Conservation (phyloP, 768 basidiomycete genomes). For the Suillus bovinus region DNA sequence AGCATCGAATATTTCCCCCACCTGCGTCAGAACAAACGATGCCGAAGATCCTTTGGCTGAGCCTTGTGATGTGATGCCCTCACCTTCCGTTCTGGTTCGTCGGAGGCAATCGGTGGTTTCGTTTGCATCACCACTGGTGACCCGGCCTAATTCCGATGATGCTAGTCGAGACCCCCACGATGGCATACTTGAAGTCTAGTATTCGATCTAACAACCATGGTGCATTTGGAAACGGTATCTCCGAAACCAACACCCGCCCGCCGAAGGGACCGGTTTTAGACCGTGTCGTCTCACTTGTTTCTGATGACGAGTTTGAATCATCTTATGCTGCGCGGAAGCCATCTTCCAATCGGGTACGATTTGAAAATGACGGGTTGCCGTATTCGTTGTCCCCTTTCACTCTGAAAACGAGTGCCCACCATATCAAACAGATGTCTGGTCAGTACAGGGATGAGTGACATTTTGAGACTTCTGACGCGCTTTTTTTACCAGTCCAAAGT, state of each 20-base stretch:
- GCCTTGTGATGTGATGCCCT: not conserved
- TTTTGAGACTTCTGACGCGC: not conserved
- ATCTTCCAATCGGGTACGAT: not conserved
- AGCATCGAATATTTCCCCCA: too few species aligned
- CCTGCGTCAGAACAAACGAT: not conserved
- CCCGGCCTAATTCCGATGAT: not conserved
- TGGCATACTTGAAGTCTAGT: not conserved
- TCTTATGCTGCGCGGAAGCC: not conserved
- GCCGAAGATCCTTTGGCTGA: too few species aligned
- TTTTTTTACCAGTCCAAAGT: not conserved
- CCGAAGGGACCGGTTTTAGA: not conserved
- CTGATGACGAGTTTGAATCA: not conserved
- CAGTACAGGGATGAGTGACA: not conserved
- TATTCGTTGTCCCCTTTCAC: not conserved
- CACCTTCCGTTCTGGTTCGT: not conserved
- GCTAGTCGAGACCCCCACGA: not conserved
- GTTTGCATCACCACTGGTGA: conserved; percentile 1
- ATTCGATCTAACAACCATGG: not conserved
- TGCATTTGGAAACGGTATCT: not conserved
- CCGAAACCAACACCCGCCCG: not conserved
- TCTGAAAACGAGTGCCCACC: not conserved
- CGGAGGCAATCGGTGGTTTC: not conserved
- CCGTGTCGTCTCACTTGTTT: not conserved
- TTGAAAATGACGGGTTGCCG: not conserved
- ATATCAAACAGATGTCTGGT: not conserved